Evolutionary conservation across 306 rosid species (phyloP).

Genomic region (Corylus heterophylla): DNA sequence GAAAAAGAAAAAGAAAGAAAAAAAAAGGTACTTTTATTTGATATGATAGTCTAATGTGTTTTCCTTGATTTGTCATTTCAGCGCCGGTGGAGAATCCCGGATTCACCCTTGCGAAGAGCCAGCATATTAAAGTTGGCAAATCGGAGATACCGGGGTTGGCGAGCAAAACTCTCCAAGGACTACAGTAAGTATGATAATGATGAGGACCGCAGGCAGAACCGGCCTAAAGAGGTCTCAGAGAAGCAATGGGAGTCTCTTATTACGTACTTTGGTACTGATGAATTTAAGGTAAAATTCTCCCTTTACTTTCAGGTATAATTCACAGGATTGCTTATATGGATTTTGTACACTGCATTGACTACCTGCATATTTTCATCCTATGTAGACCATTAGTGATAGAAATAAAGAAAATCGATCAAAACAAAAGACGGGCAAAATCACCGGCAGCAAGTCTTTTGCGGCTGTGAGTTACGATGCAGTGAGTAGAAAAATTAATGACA

Average conservation of each 20-base stretch:
- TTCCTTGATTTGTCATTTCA: background rate
- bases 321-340: background rate
- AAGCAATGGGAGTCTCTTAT: constrained; percentile 15
- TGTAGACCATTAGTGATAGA: constrained; percentile 7
- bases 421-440: constrained; percentile 16
- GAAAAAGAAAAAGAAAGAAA: too few species aligned
- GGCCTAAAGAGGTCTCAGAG: constrained; percentile 14
- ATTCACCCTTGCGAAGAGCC: constrained; percentile 8
- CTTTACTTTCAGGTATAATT: background rate
- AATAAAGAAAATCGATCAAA: constrained; percentile 13
- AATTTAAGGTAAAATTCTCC: constrained; percentile 2
- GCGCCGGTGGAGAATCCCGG: constrained; percentile 9
- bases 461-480: constrained; percentile 14
- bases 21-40: background rate
- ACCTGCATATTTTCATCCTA: background rate
- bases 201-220: constrained; percentile 11
- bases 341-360: background rate
- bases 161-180: constrained; percentile 20
- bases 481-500: background rate
- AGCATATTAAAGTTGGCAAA: constrained; percentile 4
- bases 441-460: constrained; percentile 11
- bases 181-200: constrained; percentile 6
- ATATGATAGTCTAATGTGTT: background rate
- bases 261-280: background rate
- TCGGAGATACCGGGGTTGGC: constrained; percentile 15